phyloP scores from a whole-genome alignment of 768 basidiomycete species.

The Suillus alpinus region DNA sequence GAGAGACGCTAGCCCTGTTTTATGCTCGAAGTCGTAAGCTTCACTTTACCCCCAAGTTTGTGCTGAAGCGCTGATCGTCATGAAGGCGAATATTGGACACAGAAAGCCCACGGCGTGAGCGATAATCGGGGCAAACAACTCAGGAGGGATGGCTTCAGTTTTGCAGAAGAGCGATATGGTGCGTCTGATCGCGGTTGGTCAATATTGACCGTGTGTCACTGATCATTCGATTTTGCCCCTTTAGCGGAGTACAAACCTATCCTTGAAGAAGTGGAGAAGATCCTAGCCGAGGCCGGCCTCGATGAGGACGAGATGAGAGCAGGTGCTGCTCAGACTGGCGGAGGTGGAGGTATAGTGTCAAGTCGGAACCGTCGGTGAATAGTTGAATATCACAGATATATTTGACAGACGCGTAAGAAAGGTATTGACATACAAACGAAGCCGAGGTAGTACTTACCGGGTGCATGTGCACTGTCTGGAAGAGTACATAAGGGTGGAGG shows the following conservation, averaged over 20 bases:
- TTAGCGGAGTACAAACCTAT: conserved; percentile 80
- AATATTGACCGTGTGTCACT: background rate
- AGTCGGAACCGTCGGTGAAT: conserved; percentile 50
- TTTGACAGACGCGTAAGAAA: background rate
- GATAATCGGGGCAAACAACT: conserved; percentile 77
- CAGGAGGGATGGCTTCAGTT: conserved; percentile 71
- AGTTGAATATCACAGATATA: background rate
- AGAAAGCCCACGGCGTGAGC: conserved; percentile 56
- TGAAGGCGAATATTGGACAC: conserved; percentile 79
- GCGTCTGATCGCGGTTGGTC: conserved; percentile 19
- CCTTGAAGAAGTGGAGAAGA: conserved; percentile 78
- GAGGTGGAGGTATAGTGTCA: background rate
- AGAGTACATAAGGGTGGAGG: too few species aligned
- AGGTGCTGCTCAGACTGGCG: conserved; percentile 33
- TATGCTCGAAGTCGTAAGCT: conserved; percentile 75
- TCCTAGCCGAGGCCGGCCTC: conserved; percentile 78
- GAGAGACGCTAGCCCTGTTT: conserved; percentile 81
- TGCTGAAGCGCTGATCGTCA: background rate
- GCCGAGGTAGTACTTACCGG: background rate
- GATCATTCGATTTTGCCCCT: background rate
- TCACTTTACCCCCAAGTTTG: background rate
- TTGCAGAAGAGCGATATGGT: conserved; percentile 77
- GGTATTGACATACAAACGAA: background rate
- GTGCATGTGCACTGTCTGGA: background rate
- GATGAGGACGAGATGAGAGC: conserved; percentile 78